Conservation (phyloP, 257 asterid species). For the Solanum acaule region DNA sequence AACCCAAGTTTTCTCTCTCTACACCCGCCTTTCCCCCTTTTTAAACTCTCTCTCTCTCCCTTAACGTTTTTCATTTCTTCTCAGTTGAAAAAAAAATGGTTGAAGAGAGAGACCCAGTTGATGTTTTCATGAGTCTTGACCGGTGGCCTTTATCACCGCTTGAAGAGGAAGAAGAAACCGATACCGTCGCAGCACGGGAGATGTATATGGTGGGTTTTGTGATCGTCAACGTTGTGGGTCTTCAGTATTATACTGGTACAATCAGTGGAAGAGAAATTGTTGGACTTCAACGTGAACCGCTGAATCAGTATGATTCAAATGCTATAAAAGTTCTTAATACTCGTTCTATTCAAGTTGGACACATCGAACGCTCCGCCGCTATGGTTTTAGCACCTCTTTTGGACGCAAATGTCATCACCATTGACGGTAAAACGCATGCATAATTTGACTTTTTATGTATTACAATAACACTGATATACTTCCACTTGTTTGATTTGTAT, state of each 20-base stretch:
- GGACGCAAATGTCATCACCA: constrained; percentile 30
- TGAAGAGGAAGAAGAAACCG: background rate
- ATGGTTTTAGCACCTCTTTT: constrained; percentile 56
- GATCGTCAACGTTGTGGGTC: constrained; percentile 27
- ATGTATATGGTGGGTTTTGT: constrained; percentile 55
- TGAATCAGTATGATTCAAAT: constrained; percentile 40
- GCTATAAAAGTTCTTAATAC: constrained; percentile 66
- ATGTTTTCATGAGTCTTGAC: constrained; percentile 26
- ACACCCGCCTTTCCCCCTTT: background rate
- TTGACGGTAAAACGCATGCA: constrained; percentile 36
- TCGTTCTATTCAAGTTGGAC: constrained; percentile 52
- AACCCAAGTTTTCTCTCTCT: background rate
- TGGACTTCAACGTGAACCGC: constrained; percentile 59
- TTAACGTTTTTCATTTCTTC: background rate
- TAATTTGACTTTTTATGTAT: background rate
- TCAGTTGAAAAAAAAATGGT: constrained; percentile 10
- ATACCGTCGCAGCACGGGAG: background rate
- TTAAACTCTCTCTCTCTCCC: background rate
- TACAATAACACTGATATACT: background rate
- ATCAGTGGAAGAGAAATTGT: constrained; percentile 63
- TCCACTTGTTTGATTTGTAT: background rate
- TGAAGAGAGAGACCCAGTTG: constrained; percentile 34
- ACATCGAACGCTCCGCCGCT: constrained; percentile 51
- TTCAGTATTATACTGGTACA: constrained; percentile 25
- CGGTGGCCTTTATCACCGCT: constrained; percentile 26